Conservation (phyloP, 2,329 filamentous ascomycete species). For the Fusarium sp. region DNA sequence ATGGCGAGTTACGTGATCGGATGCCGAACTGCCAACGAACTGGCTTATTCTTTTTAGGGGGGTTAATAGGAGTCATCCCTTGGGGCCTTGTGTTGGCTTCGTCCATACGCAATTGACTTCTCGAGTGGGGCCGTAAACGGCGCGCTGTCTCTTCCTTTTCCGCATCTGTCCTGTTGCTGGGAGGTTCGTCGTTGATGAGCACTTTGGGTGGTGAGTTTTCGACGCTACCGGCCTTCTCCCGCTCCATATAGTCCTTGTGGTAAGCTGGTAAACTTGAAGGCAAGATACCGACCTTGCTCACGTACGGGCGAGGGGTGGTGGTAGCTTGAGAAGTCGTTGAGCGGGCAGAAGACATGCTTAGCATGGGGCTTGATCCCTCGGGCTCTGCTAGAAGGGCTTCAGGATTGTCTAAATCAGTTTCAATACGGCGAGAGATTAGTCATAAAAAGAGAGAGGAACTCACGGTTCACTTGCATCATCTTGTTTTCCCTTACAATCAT, state of each 20-base stretch:
- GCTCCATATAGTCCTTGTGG: conserved; percentile 90
- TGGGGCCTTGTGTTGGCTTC: conserved; percentile 69
- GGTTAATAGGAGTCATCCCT: conserved; percentile 70
- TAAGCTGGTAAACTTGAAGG: conserved; percentile 92
- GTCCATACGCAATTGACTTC: conserved; percentile 75
- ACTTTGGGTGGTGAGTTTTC: conserved; percentile 55
- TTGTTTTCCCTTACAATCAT: conserved; percentile 98
- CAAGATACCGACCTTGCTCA: conserved; percentile 90
- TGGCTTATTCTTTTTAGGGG: conserved; percentile 77
- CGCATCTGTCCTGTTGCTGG: conserved; percentile 68
- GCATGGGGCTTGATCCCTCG: conserved; percentile 60
- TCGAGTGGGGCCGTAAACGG: conserved; percentile 85
- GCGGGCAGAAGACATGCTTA: conserved; percentile 65
- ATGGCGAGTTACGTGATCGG: conserved; percentile 89
- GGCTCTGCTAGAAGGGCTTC: conserved; percentile 49
- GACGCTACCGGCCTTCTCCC: conserved; percentile 65
- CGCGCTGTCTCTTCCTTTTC: conserved; percentile 85
- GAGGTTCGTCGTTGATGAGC: conserved; percentile 59
- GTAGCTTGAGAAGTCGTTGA: conserved; percentile 63
- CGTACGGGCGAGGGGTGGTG: conserved; percentile 64
- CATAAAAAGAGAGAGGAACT: conserved; percentile 53
- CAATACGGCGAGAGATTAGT: conserved; percentile 38
- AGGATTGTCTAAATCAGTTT: conserved; percentile 47
- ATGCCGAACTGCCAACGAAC: conserved; percentile 99
- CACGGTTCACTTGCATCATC: conserved; percentile 93